Conservation (phyloP, 2,329 filamentous ascomycete species). For the Exophiala sp. region DNA sequence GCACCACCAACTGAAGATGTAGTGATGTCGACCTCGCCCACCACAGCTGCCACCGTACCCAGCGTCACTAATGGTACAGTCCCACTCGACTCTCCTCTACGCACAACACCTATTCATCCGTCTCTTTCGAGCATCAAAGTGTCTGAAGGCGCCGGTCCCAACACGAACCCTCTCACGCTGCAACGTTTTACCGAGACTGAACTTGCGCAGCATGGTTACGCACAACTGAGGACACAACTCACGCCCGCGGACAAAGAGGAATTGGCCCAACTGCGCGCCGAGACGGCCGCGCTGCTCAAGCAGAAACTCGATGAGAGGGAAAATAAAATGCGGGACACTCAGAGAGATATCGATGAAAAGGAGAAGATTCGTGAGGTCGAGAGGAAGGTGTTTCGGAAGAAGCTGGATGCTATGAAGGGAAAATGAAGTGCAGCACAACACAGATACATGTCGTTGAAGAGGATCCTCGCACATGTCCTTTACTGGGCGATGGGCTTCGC, state of each 20-base stretch:
- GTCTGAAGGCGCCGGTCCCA: conserved; percentile 6
- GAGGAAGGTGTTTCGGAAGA: conserved; percentile 27
- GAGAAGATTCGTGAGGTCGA: conserved; percentile 29
- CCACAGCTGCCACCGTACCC: background rate
- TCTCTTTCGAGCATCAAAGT: conserved; percentile 18
- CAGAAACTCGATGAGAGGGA: conserved; percentile 25
- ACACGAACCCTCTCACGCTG: conserved; percentile 24
- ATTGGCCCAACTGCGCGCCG: conserved; percentile 14
- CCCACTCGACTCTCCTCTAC: conserved; percentile 22
- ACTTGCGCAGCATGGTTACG: conserved; percentile 21
- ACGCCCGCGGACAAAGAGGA: conserved; percentile 10
- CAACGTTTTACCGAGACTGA: conserved; percentile 25
- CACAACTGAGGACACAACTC: conserved; percentile 20
- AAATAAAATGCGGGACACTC: conserved; percentile 20
- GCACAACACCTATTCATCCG: conserved; percentile 24
- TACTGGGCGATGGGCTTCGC: too few relatives aligned
- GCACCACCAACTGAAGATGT: background rate
- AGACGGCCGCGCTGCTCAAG: conserved; percentile 21
- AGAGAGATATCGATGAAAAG: conserved; percentile 28
- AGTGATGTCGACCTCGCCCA: conserved; percentile 5
- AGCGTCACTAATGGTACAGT: conserved; percentile 2
- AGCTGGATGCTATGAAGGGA: conserved; percentile 17
- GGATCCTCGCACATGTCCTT: too few relatives aligned
- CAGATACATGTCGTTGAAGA: too few relatives aligned
- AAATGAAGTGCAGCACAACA: too few relatives aligned